These are phyloP conservation scores for Phaeophleospora eucalypticola DNA, from an alignment of 2,329 filamentous ascomycete species.

Conservation along the genomic window DNA sequence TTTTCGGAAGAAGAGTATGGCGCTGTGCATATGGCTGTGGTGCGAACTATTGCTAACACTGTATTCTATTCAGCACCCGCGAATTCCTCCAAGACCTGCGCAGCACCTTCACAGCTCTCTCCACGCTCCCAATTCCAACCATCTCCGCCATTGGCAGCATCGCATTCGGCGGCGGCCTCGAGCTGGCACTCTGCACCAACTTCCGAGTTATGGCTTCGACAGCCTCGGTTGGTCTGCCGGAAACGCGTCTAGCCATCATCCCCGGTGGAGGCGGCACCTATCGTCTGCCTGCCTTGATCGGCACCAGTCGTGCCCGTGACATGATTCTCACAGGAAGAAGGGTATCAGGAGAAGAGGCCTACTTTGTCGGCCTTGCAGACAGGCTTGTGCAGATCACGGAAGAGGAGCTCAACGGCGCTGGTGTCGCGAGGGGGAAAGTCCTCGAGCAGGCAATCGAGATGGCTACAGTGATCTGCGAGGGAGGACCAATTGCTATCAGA, in stretches of 20 bases:
- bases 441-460: conserved; percentile 72
- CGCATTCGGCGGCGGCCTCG: conserved; percentile 88
- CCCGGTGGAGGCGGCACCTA: conserved; percentile 92
- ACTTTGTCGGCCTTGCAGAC: conserved; percentile 86
- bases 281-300: conserved; percentile 77
- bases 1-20: conserved; percentile 75
- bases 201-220: conserved; percentile 82
- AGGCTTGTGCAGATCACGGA: conserved; percentile 76
- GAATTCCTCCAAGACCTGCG: conserved; percentile 76
- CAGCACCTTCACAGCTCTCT: conserved; percentile 67
- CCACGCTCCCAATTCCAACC: conserved; percentile 77
- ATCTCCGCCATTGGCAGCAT: conserved; percentile 81
- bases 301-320: conserved; percentile 76
- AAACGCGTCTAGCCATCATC: conserved; percentile 89
- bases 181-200: conserved; percentile 84
- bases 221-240: conserved; percentile 76
- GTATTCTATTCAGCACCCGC: conserved; percentile 57
- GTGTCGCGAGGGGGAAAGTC: conserved; percentile 61
- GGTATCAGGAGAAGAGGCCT: conserved; percentile 77
- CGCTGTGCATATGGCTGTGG: too few species aligned
- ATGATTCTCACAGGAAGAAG: conserved; percentile 86
- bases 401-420: conserved; percentile 49
- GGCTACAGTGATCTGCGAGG: conserved; percentile 81
- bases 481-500: conserved; percentile 76
- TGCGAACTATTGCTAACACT: conserved; percentile 1